These are phyloP conservation scores for Trypanosoma lewisi DNA, from an alignment of 208 protist genomes.

Conservation along the genomic window DNA sequence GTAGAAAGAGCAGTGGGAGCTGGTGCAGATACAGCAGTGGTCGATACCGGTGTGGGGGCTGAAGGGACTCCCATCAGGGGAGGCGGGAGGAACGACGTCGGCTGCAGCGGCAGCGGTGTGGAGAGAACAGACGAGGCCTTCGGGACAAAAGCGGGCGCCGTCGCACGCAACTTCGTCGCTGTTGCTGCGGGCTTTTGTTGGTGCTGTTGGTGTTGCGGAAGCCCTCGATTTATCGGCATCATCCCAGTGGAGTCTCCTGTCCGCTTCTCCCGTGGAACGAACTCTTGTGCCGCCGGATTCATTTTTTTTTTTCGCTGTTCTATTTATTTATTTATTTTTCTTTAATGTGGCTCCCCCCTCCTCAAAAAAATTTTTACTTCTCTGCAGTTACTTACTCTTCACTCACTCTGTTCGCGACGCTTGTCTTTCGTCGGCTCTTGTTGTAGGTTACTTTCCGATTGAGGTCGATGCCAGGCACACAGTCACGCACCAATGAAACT, in stretches of 20 bases:
- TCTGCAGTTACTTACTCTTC: neutral
- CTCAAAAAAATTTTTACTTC: too few relatives aligned
- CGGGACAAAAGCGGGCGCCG: slow-evolving; percentile 62
- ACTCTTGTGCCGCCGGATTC: slow-evolving; percentile 61
- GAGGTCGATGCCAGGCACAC: neutral
- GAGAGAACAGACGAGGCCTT: slow-evolving; percentile 17
- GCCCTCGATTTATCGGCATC: neutral
- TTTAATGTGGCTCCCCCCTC: slow-evolving; percentile 5
- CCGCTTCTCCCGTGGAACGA: slow-evolving; percentile 33
- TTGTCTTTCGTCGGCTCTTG: neutral
- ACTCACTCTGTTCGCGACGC: neutral
- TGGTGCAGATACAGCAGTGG: neutral
- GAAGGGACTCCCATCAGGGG: neutral
- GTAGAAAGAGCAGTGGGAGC: neutral
- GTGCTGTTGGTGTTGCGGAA: slow-evolving; percentile 14
- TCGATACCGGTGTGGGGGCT: neutral
- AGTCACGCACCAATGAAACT: neutral
- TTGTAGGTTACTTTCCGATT: too few relatives aligned
- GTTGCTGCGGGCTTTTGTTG: neutral
- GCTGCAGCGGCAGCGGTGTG: slow-evolving; percentile 7
- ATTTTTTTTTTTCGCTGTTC: slow-evolving; percentile 19
- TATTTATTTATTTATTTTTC: neutral
- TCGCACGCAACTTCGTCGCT: slow-evolving; percentile 46
- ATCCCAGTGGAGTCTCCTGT: neutral
- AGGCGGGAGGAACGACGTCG: neutral